phyloP scores from a whole-genome alignment of 2,329 filamentous ascomycete species.

The Pseudocercospora fuligena region DNA sequence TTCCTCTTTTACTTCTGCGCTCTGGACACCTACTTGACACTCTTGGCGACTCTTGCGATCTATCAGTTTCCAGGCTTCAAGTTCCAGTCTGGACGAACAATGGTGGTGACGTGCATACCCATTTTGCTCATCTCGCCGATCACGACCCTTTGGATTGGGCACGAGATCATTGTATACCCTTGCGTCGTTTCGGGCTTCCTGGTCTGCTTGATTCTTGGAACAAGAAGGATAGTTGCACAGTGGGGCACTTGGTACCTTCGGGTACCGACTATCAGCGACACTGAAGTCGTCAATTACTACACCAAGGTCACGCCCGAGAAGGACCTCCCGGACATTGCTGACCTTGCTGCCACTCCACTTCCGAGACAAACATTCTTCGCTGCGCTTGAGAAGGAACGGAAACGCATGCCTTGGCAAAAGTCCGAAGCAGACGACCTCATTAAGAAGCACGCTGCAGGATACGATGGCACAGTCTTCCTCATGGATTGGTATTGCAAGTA shows the following conservation, averaged over 20 bases:
- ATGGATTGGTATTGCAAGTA: conserved; percentile 58
- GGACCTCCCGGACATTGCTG: conserved; percentile 51
- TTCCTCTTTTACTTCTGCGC: conserved; percentile 65
- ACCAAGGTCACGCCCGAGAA: conserved; percentile 40
- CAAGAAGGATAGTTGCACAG: conserved; percentile 59
- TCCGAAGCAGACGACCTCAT: conserved; percentile 54
- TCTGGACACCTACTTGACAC: conserved; percentile 63
- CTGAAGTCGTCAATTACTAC: conserved; percentile 58
- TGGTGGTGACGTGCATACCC: conserved; percentile 12
- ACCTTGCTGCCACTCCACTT: conserved; percentile 55
- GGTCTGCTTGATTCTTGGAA: conserved; percentile 55
- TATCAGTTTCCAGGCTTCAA: conserved; percentile 58
- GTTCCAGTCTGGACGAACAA: conserved; percentile 61
- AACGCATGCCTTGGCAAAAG: conserved; percentile 50
- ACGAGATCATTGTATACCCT: conserved; percentile 57
- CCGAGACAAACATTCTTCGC: conserved; percentile 52
- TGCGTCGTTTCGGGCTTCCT: conserved; percentile 61
- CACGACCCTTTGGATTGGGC: conserved; percentile 40
- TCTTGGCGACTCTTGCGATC: conserved; percentile 55
- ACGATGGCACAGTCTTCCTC: conserved; percentile 59
- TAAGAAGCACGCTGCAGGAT: conserved; percentile 56
- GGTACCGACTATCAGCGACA: conserved; percentile 55
- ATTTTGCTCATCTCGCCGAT: conserved; percentile 16
- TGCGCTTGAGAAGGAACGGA: conserved; percentile 52
- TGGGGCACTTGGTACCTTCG: conserved; percentile 65